Conservation (phyloP, 2,329 filamentous ascomycete genomes). For the Botrytis aclada region DNA sequence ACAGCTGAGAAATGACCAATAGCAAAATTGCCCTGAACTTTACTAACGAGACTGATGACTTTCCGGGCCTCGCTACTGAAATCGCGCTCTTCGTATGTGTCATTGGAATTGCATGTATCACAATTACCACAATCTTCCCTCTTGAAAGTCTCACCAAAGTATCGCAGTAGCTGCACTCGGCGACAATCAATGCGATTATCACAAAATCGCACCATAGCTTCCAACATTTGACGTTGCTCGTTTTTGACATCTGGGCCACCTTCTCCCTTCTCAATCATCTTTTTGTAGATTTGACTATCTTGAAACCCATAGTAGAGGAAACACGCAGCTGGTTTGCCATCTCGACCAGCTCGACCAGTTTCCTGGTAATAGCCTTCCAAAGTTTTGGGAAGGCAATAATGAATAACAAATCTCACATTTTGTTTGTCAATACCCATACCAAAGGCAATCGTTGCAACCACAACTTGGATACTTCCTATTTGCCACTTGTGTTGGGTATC, state of each 20-base stretch:
- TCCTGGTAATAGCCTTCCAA: constrained; percentile 98
- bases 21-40: constrained; percentile 61
- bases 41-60: constrained; percentile 65
- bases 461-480: constrained; percentile 72
- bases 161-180: constrained; percentile 81
- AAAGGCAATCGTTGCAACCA: constrained; percentile 97
- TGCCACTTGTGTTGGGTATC: constrained; percentile 81
- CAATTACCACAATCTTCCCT: constrained; percentile 71
- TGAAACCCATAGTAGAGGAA: constrained; percentile 83
- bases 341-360: constrained; percentile 89
- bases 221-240: constrained; percentile 79
- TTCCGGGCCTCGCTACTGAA: constrained; percentile 71
- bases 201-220: constrained; percentile 80
- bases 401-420: constrained; percentile 93
- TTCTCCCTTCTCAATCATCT: constrained; percentile 80
- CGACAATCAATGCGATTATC: constrained; percentile 87
- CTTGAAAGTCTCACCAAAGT: constrained; percentile 86
- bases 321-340: constrained; percentile 83
- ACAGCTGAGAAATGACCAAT: constrained; percentile 80
- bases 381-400: constrained; percentile 89
- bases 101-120: constrained; percentile 81
- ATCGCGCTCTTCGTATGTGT: constrained; percentile 68
- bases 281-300: constrained; percentile 70
- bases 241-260: constrained; percentile 76
- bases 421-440: constrained; percentile 99